Evolutionary conservation across 768 basidiomycete genomes (phyloP), one percentile per base, ranked within the genome.

Genomic region (Russula griseocarnosa): DNA sequence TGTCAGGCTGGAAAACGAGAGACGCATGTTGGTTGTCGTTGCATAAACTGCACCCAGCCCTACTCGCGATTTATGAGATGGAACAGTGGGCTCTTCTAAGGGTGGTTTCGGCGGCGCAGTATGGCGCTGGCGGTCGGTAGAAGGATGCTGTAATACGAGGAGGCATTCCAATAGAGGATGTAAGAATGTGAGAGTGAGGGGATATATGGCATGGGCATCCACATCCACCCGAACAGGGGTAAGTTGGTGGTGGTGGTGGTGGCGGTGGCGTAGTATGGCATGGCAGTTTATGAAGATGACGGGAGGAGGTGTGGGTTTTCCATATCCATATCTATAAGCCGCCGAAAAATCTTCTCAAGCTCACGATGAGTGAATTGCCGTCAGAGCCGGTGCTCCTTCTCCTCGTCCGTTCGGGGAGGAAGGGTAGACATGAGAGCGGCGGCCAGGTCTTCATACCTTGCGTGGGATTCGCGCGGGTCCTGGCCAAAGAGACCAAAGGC

Each of bases 401-500:
- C 40, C 59, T 57, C 34, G 40, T 58, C 51, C 18, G 36, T 26
- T 46, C 44, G 3, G n/a, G 34, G 9, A 32, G 10, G 9, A 5
- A 6, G 11, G 40, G 40, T 13, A 11, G n/a, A 22, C 2, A 65
- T 20, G 38, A 60, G 5, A 2, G 52, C 3, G 11, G 44, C 63
- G 11, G 44, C 63, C 3, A 67, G 34, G 2, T 67, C 66, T 14
- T 58, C 40, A 22, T 67, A 67, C 9, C 24, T 52, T 4, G 51
- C 40, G 54, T 67, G 66, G 7, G 58, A 40, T 14, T 59, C 63
- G 10, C 62, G 63, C 30, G 66, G 66, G 28, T 67, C n/a, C 51
- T 67, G 66, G 51, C 55, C 59, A 13, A 66, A 67, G 55, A 67
- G 63, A 36, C 54, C 42, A 26, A 67, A 67, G 3, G 64, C 65